A percentile compares a stretch with the other conserved stretches of the same genome.
phyloP scores from a whole-genome alignment of 495 filamentous ascomycete genomes.

The Lophiotrema nucula region DNA sequence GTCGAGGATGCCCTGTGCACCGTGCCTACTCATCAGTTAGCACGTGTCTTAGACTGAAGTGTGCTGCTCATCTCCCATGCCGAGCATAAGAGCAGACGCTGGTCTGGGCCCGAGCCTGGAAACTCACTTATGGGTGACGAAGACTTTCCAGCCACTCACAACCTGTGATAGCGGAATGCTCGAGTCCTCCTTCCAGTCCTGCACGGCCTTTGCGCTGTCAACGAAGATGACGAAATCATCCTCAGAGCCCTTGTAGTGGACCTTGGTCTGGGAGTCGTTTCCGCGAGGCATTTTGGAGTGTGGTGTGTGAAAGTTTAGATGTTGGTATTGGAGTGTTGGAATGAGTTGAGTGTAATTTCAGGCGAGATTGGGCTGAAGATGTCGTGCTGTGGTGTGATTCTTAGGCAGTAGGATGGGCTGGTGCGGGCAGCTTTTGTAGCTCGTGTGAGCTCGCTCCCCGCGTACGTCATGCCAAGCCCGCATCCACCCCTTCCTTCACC shows the following conservation, averaged over 20 bases:
- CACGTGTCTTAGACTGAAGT: background rate
- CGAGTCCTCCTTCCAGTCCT: conserved; percentile 82
- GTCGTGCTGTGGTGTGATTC: background rate
- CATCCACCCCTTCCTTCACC: background rate
- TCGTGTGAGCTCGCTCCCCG: conserved; percentile 1
- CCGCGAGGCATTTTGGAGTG: conserved; percentile 67
- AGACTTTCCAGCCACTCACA: conserved; percentile 86
- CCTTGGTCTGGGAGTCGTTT: conserved; percentile 70
- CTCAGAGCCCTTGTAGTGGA: conserved; percentile 83
- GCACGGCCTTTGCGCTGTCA: conserved; percentile 66
- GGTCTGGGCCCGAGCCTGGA: background rate
- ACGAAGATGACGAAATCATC: conserved; percentile 93
- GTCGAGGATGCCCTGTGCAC: conserved; percentile 77
- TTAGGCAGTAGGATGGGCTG: background rate
- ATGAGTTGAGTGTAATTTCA: too few relatives aligned
- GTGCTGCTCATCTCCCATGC: background rate
- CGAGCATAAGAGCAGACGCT: conserved; percentile 13
- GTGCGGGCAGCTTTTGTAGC: background rate
- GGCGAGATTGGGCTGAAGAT: too few relatives aligned
- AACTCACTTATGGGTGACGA: conserved; percentile 84
- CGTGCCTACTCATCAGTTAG: conserved; percentile 60
- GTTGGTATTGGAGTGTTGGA: conserved; percentile 2
- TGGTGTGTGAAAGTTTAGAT: conserved; percentile 11
- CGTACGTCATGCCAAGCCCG: conserved; percentile 1
- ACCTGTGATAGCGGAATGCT: conserved; percentile 78